Base-by-base conservation (phyloP, 2,329 filamentous ascomycete genomes). In the Claviceps africana region DNA sequence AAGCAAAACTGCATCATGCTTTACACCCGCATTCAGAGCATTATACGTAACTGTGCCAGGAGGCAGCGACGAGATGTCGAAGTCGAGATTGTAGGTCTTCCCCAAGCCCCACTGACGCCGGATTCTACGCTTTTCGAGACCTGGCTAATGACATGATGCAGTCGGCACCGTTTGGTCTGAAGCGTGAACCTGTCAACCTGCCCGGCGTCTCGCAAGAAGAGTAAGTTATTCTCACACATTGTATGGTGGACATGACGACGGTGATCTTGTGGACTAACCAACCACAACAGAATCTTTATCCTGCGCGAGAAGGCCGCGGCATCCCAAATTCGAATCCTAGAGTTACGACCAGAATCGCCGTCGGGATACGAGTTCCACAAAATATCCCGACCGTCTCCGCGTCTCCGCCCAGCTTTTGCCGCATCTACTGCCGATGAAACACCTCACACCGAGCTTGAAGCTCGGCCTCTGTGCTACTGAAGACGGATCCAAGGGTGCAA, bases 151-250 rank as follows among this genome's bases (percentile, higher is more conserved):
- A 55, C 51, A 8, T 19, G 17, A 22, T 25, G 5, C 54, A 81
- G 78, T 81, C 77, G 48, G 72, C 72, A 10, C 79, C 79, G 0
- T 82, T 78, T 64, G 71, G 81, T 62, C 75, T 81, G 60, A 75
- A 76, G 61, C 73, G 72, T 53, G 76, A 79, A 60, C 65, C 70
- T n/a, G 67, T 75, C 42, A 65, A 65, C 44, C 65, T 82, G 15
- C 76, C 77, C 2, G 79, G 78, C 40, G 68, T 81, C 43, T 75
- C 74, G 46, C 71, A 78, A 56, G 76, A 81, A 58, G 77, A 83
- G 78, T 81, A 71, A 64, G 77, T 15, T 13, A 15, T 10, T 35
- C 33, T 4, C 13, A 15, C 33, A 35, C 11, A 35, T 15, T 35
- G 10, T 33, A 35, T 35, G 33, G 33, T 35, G 33, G 13, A 33